These are phyloP conservation scores for Adansonia rubrostipa DNA, from an alignment of 441 rosid genomes.

Conservation along the genomic window DNA sequence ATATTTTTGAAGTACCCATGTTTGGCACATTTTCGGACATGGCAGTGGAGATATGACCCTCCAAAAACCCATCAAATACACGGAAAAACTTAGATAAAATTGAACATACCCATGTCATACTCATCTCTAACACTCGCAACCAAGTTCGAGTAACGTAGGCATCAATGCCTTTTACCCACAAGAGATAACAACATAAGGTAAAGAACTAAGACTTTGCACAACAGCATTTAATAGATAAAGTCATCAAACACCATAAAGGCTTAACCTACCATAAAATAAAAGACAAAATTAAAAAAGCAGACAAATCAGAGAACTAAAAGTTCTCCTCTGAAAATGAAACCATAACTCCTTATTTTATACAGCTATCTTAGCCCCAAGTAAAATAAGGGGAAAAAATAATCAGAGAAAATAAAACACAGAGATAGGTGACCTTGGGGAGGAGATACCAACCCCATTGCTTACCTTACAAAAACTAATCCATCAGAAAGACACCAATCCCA, in stretches of 20 bases:
- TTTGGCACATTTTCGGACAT: too few relatives aligned
- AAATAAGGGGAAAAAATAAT: not conserved
- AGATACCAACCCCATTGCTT: constrained; percentile 16
- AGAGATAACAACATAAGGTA: not conserved
- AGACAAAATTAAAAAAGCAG: not conserved
- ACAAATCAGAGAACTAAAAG: not conserved
- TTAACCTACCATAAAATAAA: not conserved
- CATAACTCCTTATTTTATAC: not conserved
- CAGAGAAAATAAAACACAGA: not conserved
- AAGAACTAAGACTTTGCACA: constrained; percentile 1
- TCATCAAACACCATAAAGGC: constrained; percentile 10
- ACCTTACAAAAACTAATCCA: constrained; percentile 21
- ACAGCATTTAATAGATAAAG: constrained; percentile 2
- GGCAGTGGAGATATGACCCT: too few relatives aligned
- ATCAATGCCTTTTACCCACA: not conserved
- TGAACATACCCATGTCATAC: too few relatives aligned
- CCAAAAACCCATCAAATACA: too few relatives aligned
- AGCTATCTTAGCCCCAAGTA: not conserved
- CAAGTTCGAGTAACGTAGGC: too few relatives aligned
- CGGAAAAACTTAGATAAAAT: too few relatives aligned
- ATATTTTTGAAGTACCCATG: too few relatives aligned
- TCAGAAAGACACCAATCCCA: not conserved
- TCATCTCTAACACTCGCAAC: too few relatives aligned
- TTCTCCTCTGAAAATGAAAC: not conserved
- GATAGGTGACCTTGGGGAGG: not conserved